phyloP scores from a whole-genome alignment of 306 rosid genomes.

The cucumber (Cucumis sativus) region Cucumber_9930_V3 NC_026656.2:22277501-22278000 shows the following conservation, averaged over 20 bases:
- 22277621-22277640: conserved; percentile 14
- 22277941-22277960: background rate
- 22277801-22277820: background rate
- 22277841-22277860: conserved; percentile 24
- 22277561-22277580: conserved; percentile 20
- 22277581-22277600: conserved; percentile 3
- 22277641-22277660: conserved; percentile 8
- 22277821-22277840: background rate
- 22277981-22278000: background rate
- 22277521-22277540: background rate
- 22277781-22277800: background rate
- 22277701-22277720: background rate
- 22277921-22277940: background rate
- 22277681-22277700: background rate
- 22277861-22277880: conserved; percentile 21
- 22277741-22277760: background rate
- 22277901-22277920: conserved; percentile 18
- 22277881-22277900: conserved; percentile 40
- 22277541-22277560: background rate
- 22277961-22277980: background rate
- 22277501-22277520: background rate
- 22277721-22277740: background rate
- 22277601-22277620: conserved; percentile 4
- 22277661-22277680: conserved; percentile 10
- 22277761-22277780: background rate